These are phyloP conservation scores for Blastocystis sp. DNA, from an alignment of 352 stramenopile genomes.

Conservation along the genomic window DNA sequence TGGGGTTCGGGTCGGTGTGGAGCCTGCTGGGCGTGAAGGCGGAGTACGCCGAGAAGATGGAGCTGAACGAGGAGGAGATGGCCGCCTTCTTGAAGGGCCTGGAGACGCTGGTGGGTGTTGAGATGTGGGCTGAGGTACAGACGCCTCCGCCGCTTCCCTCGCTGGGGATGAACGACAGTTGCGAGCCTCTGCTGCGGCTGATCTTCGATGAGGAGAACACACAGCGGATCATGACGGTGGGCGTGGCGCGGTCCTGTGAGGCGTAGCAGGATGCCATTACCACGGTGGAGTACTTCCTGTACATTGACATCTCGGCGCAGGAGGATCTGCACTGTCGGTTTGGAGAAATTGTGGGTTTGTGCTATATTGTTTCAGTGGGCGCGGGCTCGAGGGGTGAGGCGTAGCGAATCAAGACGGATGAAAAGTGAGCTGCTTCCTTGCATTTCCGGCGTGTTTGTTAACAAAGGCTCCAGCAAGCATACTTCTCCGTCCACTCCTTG, in stretches of 20 bases:
- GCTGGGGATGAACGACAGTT: constrained; percentile 27
- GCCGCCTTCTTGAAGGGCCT: not conserved
- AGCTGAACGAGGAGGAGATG: constrained; percentile 54
- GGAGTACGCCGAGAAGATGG: constrained; percentile 54
- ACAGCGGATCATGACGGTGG: constrained; percentile 33
- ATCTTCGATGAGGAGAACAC: constrained; percentile 49
- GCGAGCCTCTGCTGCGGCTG: constrained; percentile 38
- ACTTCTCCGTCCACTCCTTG: constrained; percentile 68
- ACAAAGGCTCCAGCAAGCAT: constrained; percentile 36
- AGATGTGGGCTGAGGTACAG: not conserved
- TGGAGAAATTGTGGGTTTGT: constrained; percentile 49
- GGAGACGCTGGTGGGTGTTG: constrained; percentile 27
- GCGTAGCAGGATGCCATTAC: constrained; percentile 22
- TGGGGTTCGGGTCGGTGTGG: constrained; percentile 57
- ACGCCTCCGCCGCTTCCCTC: constrained; percentile 7
- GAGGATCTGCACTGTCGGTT: constrained; percentile 40
- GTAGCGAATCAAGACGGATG: constrained; percentile 57
- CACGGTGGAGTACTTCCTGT: constrained; percentile 29
- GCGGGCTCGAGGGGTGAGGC: not conserved
- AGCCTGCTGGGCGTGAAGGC: constrained; percentile 46
- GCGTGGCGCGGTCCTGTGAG: not conserved
- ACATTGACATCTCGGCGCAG: constrained; percentile 25
- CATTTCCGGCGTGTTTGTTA: constrained; percentile 47
- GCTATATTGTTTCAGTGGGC: constrained; percentile 40
- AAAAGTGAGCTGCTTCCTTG: constrained; percentile 4